Percentiles rank a stretch among this genome's conserved stretches.
Evolutionary conservation across 2,329 filamentous ascomycete species (phyloP).

Genomic region (Fusarium burgessii): DNA sequence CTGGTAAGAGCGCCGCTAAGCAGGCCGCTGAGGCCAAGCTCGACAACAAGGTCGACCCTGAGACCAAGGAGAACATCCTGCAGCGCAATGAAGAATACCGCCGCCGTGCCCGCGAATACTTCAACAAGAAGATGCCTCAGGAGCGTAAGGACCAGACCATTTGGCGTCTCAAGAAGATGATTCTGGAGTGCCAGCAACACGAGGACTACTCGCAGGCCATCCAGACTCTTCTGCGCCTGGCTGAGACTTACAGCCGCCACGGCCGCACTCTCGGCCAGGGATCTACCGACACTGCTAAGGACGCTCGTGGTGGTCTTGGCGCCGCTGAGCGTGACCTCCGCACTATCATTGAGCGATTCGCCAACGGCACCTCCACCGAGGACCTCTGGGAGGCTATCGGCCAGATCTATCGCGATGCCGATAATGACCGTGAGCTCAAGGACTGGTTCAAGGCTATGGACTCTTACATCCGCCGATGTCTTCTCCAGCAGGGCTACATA

Average conservation of each 20-base stretch:
- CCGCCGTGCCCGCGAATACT: conserved; percentile 74
- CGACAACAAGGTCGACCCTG: conserved; percentile 73
- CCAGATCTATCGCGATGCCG: conserved; percentile 86
- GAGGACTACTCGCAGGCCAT: conserved; percentile 94
- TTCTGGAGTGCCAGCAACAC: conserved; percentile 95
- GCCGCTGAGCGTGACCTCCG: conserved; percentile 80
- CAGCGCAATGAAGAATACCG: conserved; percentile 59
- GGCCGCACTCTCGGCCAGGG: conserved; percentile 74
- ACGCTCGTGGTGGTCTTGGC: conserved; percentile 75
- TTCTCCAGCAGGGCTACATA: conserved; percentile 92
- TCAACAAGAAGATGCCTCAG: conserved; percentile 87
- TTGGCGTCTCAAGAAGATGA: conserved; percentile 95
- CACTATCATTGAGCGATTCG: conserved; percentile 93
- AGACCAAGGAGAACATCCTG: conserved; percentile 65
- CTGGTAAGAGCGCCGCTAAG: conserved; percentile 50
- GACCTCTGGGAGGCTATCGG: conserved; percentile 88
- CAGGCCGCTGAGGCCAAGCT: conserved; percentile 67
- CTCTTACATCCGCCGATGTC: conserved; percentile 81
- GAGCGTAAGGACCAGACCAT: conserved; percentile 94
- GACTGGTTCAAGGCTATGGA: conserved; percentile 88
- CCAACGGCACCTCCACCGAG: conserved; percentile 90
- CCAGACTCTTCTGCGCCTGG: conserved; percentile 83
- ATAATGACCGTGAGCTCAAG: conserved; percentile 86
- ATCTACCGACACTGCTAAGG: conserved; percentile 76
- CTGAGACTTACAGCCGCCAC: conserved; percentile 86